phyloP scores from a whole-genome alignment of 2,329 filamentous ascomycete genomes.

The Keithomyces neogunnii region DNA sequence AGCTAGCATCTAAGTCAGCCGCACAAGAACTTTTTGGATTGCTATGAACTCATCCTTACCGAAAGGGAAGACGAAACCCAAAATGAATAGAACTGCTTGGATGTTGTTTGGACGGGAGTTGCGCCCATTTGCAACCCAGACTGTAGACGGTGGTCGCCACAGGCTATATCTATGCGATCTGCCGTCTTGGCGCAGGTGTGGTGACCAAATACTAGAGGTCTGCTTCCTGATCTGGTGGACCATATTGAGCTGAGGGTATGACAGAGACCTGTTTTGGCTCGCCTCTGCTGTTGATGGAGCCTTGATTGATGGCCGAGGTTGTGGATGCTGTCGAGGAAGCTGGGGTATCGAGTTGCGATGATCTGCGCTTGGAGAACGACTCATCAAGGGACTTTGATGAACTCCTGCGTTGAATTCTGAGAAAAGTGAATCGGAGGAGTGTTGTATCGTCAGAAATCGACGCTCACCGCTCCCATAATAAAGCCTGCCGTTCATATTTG shows the following conservation, averaged over 20 bases:
- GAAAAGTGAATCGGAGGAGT: slow-evolving; percentile 36
- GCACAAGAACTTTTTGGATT: slow-evolving; percentile 10
- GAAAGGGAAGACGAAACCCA: slow-evolving; percentile 72
- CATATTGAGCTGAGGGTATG: slow-evolving; percentile 21
- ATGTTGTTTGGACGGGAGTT: slow-evolving; percentile 59
- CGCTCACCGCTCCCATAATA: slow-evolving; percentile 64
- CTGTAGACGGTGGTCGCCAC: slow-evolving; percentile 67
- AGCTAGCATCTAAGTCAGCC: slow-evolving; percentile 33
- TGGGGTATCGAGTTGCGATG: slow-evolving; percentile 5
- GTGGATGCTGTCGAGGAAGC: slow-evolving; percentile 35
- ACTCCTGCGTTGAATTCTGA: slow-evolving; percentile 41
- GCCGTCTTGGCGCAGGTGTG: slow-evolving; percentile 59
- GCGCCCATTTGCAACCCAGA: slow-evolving; percentile 53
- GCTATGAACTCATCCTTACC: slow-evolving; percentile 34
- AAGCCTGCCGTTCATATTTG: slow-evolving; percentile 31
- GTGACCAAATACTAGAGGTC: slow-evolving; percentile 61
- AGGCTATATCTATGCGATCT: slow-evolving; percentile 49
- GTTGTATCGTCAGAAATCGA: slow-evolving; percentile 37
- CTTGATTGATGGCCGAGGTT: slow-evolving; percentile 36
- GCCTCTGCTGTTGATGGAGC: background rate
- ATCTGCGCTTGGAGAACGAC: slow-evolving; percentile 41
- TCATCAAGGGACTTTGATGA: slow-evolving; percentile 34
- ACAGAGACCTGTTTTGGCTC: slow-evolving; percentile 10
- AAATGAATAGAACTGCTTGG: slow-evolving; percentile 65
- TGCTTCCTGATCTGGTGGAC: slow-evolving; percentile 33